Evolutionary conservation across 1,284 basidiomycete species (phyloP).

Genomic region (Sanguinoderma infundibulare): DNA sequence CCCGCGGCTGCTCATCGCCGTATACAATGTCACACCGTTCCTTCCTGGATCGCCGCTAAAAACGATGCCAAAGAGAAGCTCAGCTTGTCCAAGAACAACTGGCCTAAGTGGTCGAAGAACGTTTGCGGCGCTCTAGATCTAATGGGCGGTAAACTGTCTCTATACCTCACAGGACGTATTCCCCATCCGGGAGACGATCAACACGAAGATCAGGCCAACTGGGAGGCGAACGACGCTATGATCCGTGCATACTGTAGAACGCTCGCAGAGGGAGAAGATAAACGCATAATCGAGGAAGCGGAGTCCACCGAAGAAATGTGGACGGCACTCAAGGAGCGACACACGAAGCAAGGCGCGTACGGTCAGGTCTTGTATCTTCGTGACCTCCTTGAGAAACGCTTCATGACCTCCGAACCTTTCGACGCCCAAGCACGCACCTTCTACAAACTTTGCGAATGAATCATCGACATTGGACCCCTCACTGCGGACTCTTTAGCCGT

Average conservation of each 20-base stretch:
- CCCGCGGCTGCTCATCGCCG: no score
- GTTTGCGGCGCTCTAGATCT: neutral
- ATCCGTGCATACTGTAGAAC: neutral
- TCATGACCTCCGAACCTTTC: neutral
- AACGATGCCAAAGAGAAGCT: neutral
- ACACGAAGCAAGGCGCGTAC: slow-evolving; percentile 17
- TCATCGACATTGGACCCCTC: slow-evolving; percentile 18
- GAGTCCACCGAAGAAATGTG: neutral
- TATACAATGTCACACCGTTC: no score
- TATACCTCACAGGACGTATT: neutral
- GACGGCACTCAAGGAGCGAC: neutral
- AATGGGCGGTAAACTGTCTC: neutral
- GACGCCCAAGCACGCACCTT: neutral
- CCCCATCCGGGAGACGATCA: neutral
- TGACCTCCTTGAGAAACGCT: slow-evolving; percentile 9
- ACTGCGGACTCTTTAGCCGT: slow-evolving; percentile 5
- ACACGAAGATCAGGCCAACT: neutral
- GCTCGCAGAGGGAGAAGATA: neutral
- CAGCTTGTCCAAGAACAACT: neutral
- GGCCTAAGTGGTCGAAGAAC: neutral
- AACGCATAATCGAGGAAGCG: neutral
- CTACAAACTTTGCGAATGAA: slow-evolving; percentile 6
- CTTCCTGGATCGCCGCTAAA: neutral
- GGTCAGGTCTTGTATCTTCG: slow-evolving; percentile 16
- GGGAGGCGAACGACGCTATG: neutral